Base-by-base conservation (phyloP, 352 stramenopile genomes). In the Globisporangium iwayamae region DNA sequence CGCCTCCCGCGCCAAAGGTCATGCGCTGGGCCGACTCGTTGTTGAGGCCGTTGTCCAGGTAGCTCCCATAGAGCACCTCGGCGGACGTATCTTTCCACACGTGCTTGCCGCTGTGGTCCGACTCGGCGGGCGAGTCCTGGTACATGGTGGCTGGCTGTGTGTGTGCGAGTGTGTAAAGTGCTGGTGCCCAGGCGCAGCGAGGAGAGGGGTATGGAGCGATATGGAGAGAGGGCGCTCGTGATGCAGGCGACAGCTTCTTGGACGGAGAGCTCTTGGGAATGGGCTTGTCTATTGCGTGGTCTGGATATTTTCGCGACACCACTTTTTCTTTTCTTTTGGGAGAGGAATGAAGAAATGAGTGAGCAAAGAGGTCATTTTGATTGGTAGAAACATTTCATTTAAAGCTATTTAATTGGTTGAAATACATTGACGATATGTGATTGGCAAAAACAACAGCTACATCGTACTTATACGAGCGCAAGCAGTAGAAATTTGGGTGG, bases 71-170 rank as follows among this genome's bases (percentile, higher is more conserved):
- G 56, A 82, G 78, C 63, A 90, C 79, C 52, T 88, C 85, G 36
- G 84, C 81, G 2, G 69, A 78, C 63, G 79, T 89, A 71, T 94
- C 85, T 56, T 78, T 75, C 85, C 85, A 94, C 52, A 94, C 77
- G 55, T 81, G 81, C 25, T 74, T 62, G 46, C 63, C 63, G 36
- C 63, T 62, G 38, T 63, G 56, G n/a, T 68, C 56, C 38, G 63
- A 68, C 55, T 67, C 62, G 52, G 56, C 63, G 18, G 63, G 63
- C 41, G 63, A 68, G 63, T 68, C 63, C 62, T 67, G 62, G 47
- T 68, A 68, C 63, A 68, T 68, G 47, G 7, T 36, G 28, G 30
- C 16, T 56, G 8, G 5, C 2, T 56, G 28, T 39, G 48, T 38
- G 50, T 18, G 20, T 28, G 13, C 30, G 48, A 20, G 13, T 55